Percentiles rank a stretch among this genome's conserved stretches.
Evolutionary conservation across 106 monocot genomes (phyloP).

Genomic region (Dendrobium chrysotoxum): DNA sequence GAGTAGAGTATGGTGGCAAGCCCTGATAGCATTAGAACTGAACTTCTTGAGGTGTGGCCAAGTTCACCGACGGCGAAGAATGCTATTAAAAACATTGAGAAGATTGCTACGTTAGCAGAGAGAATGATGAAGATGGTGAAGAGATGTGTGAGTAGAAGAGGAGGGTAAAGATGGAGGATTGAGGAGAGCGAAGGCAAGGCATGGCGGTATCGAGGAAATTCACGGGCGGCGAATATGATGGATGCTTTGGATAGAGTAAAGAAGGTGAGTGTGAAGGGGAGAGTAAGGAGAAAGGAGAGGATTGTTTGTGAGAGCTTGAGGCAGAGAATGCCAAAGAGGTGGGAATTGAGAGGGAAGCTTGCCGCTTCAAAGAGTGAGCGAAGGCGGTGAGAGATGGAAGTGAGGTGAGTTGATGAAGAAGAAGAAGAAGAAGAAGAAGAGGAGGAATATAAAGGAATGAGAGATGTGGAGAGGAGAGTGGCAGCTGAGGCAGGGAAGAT

Average conservation of each 20-base stretch:
- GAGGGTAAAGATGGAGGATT: conserved; percentile 29
- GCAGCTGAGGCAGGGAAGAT: conserved; percentile 49
- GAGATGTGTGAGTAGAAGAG: conserved; percentile 49
- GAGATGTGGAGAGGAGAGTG: conserved; percentile 45
- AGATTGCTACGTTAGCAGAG: conserved; percentile 50
- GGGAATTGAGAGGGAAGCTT: conserved; percentile 39
- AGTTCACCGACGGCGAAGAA: conserved; percentile 40
- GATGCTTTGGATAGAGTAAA: conserved; percentile 57
- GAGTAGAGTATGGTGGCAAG: conserved; percentile 55
- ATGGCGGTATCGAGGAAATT: not conserved
- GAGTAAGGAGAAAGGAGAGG: conserved; percentile 33
- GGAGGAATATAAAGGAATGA: conserved; percentile 19
- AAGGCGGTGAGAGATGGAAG: conserved; percentile 32
- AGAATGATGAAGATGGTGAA: conserved; percentile 46
- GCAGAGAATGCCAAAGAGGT: conserved; percentile 40
- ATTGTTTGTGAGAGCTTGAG: conserved; percentile 63
- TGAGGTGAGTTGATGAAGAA: conserved; percentile 23
- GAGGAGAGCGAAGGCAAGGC: conserved; percentile 13
- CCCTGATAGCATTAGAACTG: conserved; percentile 23
- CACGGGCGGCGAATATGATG: conserved; percentile 22
- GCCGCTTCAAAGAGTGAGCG: conserved; percentile 48
- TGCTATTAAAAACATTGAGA: conserved; percentile 46
- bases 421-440: conserved; percentile 23
- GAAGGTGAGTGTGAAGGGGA: conserved; percentile 71
- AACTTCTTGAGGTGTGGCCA: conserved; percentile 18